phyloP scores from a whole-genome alignment of 1,139 yeast species.

The Candida sp. region DNA sequence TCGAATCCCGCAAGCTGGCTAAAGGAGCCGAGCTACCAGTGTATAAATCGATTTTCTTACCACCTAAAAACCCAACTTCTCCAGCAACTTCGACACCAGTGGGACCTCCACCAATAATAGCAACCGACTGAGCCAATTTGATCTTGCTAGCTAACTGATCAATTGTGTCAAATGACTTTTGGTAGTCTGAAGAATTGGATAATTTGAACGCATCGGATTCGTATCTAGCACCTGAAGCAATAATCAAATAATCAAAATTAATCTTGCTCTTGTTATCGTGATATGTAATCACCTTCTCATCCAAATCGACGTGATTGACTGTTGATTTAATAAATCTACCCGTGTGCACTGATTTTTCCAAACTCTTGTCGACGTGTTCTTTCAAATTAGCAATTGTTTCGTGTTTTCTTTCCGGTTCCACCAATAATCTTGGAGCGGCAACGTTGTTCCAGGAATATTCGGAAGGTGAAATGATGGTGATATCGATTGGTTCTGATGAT shows the following conservation, averaged over 20 bases:
- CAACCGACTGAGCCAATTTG: constrained; percentile 20
- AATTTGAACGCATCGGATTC: constrained; percentile 23
- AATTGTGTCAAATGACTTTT: constrained; percentile 12
- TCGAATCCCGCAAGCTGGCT: constrained; percentile 10
- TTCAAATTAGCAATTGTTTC: constrained; percentile 16
- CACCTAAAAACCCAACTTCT: constrained; percentile 23
- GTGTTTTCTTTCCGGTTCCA: constrained; percentile 18
- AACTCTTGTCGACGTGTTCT: constrained; percentile 12
- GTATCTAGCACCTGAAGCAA: constrained; percentile 31
- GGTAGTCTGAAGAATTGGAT: constrained; percentile 11
- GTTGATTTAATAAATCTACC: constrained; percentile 16
- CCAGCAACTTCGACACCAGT: constrained; percentile 40
- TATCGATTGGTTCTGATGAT: constrained; percentile 8
- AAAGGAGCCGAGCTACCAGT: constrained; percentile 26
- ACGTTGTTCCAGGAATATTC: constrained; percentile 16
- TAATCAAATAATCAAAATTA: constrained; percentile 22
- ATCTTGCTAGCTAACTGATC: constrained; percentile 12
- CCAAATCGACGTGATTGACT: constrained; percentile 21
- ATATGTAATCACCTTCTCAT: not conserved
- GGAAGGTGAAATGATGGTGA: constrained; percentile 17
- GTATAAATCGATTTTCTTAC: constrained; percentile 21
- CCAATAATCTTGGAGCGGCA: constrained; percentile 29
- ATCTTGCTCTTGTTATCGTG: not conserved
- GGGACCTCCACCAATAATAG: constrained; percentile 37
- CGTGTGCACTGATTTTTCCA: constrained; percentile 10